Evolutionary conservation across 106 monocot genomes (phyloP).

Genomic region (Narthecium ossifragum): DNA sequence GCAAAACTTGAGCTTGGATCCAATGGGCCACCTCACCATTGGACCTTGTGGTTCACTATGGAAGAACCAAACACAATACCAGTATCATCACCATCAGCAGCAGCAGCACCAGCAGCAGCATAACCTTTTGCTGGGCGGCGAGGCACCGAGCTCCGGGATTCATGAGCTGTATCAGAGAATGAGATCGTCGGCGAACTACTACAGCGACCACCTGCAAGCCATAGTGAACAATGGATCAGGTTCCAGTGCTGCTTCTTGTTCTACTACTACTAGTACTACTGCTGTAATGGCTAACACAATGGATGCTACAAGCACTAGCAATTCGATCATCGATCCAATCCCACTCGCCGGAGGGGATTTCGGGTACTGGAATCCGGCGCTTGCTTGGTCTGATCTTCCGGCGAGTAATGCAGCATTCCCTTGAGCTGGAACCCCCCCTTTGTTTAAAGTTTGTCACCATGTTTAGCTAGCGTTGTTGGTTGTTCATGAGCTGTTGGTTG

Average conservation of each 20-base stretch:
- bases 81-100: conserved; percentile 15
- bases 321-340: conserved; percentile 24
- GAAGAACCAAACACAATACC: conserved; percentile 7
- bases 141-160: conserved; percentile 22
- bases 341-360: conserved; percentile 28
- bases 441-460: too few species aligned
- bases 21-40: conserved; percentile 12
- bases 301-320: background rate
- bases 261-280: background rate
- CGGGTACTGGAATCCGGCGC: conserved; percentile 30
- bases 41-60: conserved; percentile 3
- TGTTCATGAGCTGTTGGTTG: background rate
- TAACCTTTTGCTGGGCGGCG: conserved; percentile 13
- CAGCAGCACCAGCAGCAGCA: conserved; percentile 11
- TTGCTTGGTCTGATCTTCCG: conserved; percentile 25
- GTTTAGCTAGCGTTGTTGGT: too few species aligned
- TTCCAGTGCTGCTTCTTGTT: background rate
- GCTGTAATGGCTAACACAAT: background rate
- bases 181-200: conserved; percentile 8
- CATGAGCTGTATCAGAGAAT: conserved; percentile 39
- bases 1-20: conserved; percentile 6
- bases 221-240: background rate
- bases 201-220: conserved; percentile 9
- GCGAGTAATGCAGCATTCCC: conserved; percentile 27
- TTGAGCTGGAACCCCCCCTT: too few species aligned